Evolutionary conservation across 306 rosid species (phyloP).

Genomic region (Castanea mollissima): DNA sequence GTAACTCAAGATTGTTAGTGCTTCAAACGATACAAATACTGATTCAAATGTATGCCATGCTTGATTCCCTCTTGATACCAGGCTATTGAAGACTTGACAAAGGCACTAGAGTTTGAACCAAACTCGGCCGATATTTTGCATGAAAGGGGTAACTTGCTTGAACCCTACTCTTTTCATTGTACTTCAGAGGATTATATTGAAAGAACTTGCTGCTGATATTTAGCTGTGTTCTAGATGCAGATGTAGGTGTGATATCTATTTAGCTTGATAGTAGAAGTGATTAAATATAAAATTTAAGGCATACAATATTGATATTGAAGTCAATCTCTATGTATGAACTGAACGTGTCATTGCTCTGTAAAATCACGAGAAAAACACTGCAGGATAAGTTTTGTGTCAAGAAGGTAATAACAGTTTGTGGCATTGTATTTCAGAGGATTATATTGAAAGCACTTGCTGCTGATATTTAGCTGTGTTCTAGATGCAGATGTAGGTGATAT

Average conservation of each 20-base stretch:
- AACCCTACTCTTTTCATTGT: background rate
- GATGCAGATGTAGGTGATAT: background rate
- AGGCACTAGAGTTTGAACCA: conserved; percentile 85
- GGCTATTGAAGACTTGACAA: conserved; percentile 89
- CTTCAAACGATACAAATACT: conserved; percentile 24
- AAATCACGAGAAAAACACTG: background rate
- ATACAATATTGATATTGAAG: background rate
- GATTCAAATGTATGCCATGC: conserved; percentile 15
- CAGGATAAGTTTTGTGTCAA: background rate
- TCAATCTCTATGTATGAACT: background rate
- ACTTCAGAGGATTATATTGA: background rate
- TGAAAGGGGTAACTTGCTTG: conserved; percentile 73
- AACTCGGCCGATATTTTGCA: conserved; percentile 76
- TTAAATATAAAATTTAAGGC: background rate
- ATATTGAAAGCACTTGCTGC: background rate
- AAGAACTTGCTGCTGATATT: background rate
- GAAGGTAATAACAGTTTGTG: background rate
- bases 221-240: background rate
- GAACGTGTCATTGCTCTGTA: background rate
- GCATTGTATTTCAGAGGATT: background rate
- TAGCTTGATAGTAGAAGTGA: background rate
- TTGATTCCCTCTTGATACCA: conserved; percentile 30
- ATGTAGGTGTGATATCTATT: background rate
- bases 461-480: background rate
- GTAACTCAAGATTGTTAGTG: conserved; percentile 1